phyloP scores from a whole-genome alignment of 176 grass and related monocot genomes.

The Oryza glaberrima region DNA sequence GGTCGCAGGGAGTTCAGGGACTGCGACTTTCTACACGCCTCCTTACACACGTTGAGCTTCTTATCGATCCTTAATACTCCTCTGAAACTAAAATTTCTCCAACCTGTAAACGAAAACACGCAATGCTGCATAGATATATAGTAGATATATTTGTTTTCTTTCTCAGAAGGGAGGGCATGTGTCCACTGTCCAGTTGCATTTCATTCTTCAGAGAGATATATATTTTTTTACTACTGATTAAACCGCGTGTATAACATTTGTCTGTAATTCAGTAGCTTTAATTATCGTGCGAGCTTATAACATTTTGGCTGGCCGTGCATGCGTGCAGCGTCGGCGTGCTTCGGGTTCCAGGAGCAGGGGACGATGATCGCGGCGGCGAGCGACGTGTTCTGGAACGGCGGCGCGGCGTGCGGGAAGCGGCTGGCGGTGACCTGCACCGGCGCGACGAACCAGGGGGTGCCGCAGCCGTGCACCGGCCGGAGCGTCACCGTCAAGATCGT shows the following conservation, averaged over 20 bases:
- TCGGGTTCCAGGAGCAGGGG: conserved; percentile 38
- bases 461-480: conserved; percentile 49
- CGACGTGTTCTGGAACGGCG: conserved; percentile 39
- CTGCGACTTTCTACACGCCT: conserved; percentile 60
- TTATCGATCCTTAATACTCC: background rate
- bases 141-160: too few species aligned
- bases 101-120: background rate
- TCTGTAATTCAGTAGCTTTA: too few species aligned
- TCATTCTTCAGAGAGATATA: too few species aligned
- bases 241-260: too few species aligned
- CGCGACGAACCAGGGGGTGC: conserved; percentile 42
- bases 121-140: background rate
- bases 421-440: conserved; percentile 46
- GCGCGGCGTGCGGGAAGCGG: conserved; percentile 43
- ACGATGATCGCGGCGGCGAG: conserved; percentile 66
- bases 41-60: conserved; percentile 42
- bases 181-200: too few species aligned
- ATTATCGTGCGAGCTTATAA: background rate
- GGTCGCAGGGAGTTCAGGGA: conserved; percentile 34
- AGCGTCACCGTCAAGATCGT: conserved; percentile 54
- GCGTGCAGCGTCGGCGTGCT: conserved; percentile 59
- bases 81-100: background rate
- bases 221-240: too few species aligned
- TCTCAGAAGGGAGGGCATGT: too few species aligned
- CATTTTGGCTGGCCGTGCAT: background rate